Evolutionary conservation across 805 yeast species (phyloP), one percentile per base, ranked within the genome.

Genomic region (Hanseniaspora occidentalis): DNA sequence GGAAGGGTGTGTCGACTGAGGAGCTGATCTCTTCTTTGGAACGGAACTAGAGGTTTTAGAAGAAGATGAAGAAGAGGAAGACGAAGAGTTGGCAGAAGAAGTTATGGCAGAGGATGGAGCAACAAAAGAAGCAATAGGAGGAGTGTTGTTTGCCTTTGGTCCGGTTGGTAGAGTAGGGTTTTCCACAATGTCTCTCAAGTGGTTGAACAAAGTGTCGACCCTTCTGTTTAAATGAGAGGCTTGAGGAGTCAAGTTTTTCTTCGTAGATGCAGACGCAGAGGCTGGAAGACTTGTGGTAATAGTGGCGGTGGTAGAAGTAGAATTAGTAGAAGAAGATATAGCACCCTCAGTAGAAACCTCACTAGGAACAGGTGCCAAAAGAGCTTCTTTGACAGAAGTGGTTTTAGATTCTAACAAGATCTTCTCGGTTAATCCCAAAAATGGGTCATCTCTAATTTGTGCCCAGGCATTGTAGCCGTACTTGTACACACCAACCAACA

Each of bases 391-490:
- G 35, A 51, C 44, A 45, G 44, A 48, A 46, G 53, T 37, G 45
- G 48, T 48, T 17, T 62, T 47, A 36, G 58, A 60, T 43, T 73
- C 78, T 50, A 92, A 67, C 52, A 76, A 92, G 48, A 92, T 64
- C 65, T 85, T 92, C 50, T 85, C 84, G 45, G 84, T 82, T 45
- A 92, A 66, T 9, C 86, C 88, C 43, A 92, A 68, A 39, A 84
- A 71, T 2, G 98, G 97, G 61, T 92, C 98, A 62, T 92, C 99
- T 54, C 98, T 70, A 36, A 92, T 88, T 53, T 83, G 88, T 2
- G 71, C 57, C 98, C 98, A 92, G 1, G 95, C 79, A 14, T 97
- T 97, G 58, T 85, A 88, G 0, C 99, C 99, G 60, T 88, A 88
- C 61, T 84, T 86, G 53, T 73, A 71, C 18, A 89, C 82, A 47